Evolutionary conservation across 306 rosid species (phyloP), one percentile per base, ranked within the genome.

Genomic region (Trifolium fragiferum): DNA sequence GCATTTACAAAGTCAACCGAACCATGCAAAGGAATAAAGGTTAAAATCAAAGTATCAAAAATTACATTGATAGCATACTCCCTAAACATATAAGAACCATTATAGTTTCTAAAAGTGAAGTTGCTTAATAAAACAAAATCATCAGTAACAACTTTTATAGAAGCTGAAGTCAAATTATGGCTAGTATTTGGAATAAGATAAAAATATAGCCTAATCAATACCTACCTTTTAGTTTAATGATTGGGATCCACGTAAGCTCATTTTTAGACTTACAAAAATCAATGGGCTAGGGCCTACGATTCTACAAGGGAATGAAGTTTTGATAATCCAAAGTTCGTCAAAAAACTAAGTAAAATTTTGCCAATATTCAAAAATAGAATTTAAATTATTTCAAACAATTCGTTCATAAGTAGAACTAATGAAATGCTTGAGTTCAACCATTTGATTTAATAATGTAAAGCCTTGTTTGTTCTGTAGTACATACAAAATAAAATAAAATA

Each of bases 151-250:
- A 93, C 96, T 21, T 94, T 84, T 10, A 89, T 15, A 27, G 83
- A 75, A 14, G 94, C 91, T 74, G 94, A 86, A 15, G 55, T 69
- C 88, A 93, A 83, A 80, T 83, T 68, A 58, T 75, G 88, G 30
- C 70, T 53, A 49, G 85, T 63, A 61, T 82, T 86, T 7, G 84
- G 68, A 62, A 89, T 50, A 27, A 96, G 90, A 72, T 57, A 89
- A 70, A 93, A 91, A 59, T 93, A 91, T 33, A 93, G 84, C 70
- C 98, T 84, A 61, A 91, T 70, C 97, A 93, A 81, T 93, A 97
- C 76, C 92, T 84, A 49, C 96, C 96, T 74, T 69, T n/a, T n/a
- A n/a, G n/a, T n/a, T n/a, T n/a, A n/a, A n/a, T n/a, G n/a, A n/a
- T n/a, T n/a, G n/a, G n/a, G n/a, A n/a, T n/a, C n/a, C n/a, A n/a